These are phyloP conservation scores for Truncatella angustata DNA, from an alignment of 2,329 filamentous ascomycete species.

Conservation along the genomic window DNA sequence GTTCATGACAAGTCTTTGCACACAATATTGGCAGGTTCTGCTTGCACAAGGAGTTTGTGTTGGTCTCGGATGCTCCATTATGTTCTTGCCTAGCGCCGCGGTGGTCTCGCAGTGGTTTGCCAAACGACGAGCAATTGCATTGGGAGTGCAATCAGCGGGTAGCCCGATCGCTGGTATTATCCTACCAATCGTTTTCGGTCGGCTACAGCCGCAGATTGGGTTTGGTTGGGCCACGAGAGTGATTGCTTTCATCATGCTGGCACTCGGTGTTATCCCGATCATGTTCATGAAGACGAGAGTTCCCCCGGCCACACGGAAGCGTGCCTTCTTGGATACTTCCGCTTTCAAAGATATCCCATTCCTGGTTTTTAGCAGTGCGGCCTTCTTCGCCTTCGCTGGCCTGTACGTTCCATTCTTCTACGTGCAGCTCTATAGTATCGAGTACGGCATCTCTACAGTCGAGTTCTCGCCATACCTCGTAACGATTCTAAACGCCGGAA, in stretches of 20 bases:
- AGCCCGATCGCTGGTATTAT: constrained; percentile 33
- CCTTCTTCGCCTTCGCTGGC: constrained; percentile 31
- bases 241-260: constrained; percentile 38
- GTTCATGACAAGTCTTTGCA: constrained; percentile 36
- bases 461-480: constrained; percentile 28
- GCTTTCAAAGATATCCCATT: constrained; percentile 29
- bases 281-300: constrained; percentile 26
- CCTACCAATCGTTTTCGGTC: constrained; percentile 40
- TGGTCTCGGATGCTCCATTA: constrained; percentile 19
- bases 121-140: constrained; percentile 19
- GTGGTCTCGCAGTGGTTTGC: constrained; percentile 30
- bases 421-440: constrained; percentile 20
- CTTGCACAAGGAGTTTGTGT: constrained; percentile 23
- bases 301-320: constrained; percentile 17
- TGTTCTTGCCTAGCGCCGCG: constrained; percentile 20
- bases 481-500: constrained; percentile 34
- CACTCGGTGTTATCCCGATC: constrained; percentile 21
- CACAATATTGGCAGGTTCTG: constrained; percentile 33
- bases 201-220: constrained; percentile 40
- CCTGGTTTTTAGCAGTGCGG: constrained; percentile 20
- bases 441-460: constrained; percentile 9
- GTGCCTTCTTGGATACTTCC: constrained; percentile 23
- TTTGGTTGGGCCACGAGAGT: constrained; percentile 49
- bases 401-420: constrained; percentile 37
- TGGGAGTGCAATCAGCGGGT: constrained; percentile 20